Base-by-base conservation (phyloP, 1,139 yeast species). In the Zygosaccharomyces sapae region DNA sequence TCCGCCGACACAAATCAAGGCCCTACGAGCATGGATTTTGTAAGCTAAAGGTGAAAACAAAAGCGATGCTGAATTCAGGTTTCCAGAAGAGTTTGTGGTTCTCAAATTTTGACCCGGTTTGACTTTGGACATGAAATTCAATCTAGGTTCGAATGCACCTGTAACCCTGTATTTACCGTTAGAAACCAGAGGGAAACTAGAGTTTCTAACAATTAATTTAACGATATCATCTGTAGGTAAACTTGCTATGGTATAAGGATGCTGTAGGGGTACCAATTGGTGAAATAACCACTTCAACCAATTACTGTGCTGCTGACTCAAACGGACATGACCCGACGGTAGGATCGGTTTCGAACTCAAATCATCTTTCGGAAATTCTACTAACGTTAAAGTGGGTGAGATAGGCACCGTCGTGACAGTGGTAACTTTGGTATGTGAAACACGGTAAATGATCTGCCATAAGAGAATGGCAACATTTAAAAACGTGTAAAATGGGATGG, bases 231-330 rank as follows among this genome's bases (percentile, higher is more conserved):
- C 80, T 33, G 75, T 74, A 1, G 86, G 83, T 30, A 79, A 66
- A 9, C 87, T 80, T 1, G 87, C 90, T 33, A 89, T 69, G 0
- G 96, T 86, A 62, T 82, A 89, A 1, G 97, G 97, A 62, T 89
- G 97, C 37, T 63, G 66, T 8, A 64, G 55, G 4, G 75, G 75
- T 1, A 69, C 56, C 2, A 65, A 19, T 9, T 61, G 54, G 33
- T 58, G 64, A 37, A 66, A 61, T n/a, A 56, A 33, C 30, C 69
- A 52, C 47, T 54, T 55, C 18, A 60, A 43, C 35, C 56, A 47
- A 18, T 57, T 57, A 3, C 50, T 55, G 33, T 56, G 59, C 19
- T 73, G 63, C 37, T 68, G 63, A 25, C 54, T 56, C 10, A 82
- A 60, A 45, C 88, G 67, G 4, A 81, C 59, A 59, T 81, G 87